phyloP scores from a whole-genome alignment of 306 rosid genomes.

The Rosa lucieae region DNA sequence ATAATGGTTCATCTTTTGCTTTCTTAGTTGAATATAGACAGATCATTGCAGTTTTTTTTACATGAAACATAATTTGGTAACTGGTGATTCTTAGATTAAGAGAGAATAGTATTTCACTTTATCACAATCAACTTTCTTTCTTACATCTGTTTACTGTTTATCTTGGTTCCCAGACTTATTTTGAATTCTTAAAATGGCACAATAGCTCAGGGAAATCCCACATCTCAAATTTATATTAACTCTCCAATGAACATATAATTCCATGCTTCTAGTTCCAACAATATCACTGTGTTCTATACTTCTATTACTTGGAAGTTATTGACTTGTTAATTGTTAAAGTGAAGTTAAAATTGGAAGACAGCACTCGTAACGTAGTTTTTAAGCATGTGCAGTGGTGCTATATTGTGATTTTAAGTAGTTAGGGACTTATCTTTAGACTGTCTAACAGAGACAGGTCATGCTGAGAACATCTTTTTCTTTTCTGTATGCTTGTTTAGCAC shows the following conservation, averaged over 20 bases:
- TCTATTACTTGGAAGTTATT: neutral
- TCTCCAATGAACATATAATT: neutral
- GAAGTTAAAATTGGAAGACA: neutral
- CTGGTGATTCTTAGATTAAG: neutral
- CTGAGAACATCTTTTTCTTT: constrained; percentile 16
- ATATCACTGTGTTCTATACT: neutral
- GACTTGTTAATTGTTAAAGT: neutral
- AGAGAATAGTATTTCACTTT: neutral
- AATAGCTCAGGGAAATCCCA: neutral
- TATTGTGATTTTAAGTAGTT: neutral
- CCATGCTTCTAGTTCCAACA: neutral
- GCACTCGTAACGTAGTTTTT: neutral
- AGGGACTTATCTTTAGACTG: neutral
- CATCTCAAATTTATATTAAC: neutral
- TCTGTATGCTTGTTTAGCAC: constrained; percentile 62
- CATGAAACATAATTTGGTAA: neutral
- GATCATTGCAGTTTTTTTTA: neutral
- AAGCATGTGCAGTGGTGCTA: neutral
- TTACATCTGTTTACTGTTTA: neutral
- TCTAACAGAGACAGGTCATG: neutral
- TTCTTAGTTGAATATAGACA: neutral
- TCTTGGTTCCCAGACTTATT: neutral
- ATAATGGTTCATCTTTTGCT: neutral
- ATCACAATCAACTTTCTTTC: neutral
- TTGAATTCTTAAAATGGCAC: neutral